Evolutionary conservation across 2,329 filamentous ascomycete genomes (phyloP).

Genomic region (Xylariaceae sp.): DNA sequence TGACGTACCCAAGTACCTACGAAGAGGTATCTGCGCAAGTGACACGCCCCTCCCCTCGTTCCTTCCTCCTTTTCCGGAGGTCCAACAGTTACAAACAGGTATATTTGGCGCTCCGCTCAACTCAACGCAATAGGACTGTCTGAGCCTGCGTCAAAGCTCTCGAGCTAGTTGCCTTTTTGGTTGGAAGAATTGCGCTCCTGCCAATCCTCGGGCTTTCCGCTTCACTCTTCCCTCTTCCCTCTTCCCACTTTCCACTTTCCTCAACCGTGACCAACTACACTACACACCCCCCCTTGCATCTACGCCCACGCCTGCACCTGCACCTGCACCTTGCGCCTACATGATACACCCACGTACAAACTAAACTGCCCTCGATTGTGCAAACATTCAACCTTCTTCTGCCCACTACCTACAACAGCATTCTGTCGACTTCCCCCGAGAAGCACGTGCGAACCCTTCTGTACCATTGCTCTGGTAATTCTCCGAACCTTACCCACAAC

Average conservation of each 20-base stretch:
- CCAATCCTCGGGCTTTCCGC: background rate
- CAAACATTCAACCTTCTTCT: background rate
- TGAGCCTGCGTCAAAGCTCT: no score
- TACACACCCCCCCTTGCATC: background rate
- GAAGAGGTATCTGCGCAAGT: background rate
- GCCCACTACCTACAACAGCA: no score
- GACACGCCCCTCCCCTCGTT: no score
- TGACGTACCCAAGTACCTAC: slow-evolving; percentile 2
- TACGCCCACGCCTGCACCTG: background rate
- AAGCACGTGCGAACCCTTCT: background rate
- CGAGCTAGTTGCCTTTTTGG: no score
- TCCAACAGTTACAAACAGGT: no score
- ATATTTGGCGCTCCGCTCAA: no score
- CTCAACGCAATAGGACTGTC: no score
- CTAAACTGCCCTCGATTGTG: background rate
- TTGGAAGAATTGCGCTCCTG: background rate
- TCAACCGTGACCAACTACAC: no score
- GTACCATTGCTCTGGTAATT: background rate
- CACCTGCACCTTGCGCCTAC: no score
- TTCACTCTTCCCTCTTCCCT: background rate
- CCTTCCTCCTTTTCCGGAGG: no score
- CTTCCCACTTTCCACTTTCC: background rate
- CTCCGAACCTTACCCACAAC: background rate
- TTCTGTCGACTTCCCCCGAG: no score
- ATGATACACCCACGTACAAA: background rate